These are phyloP conservation scores for Russula olivacea DNA, from an alignment of 768 basidiomycete genomes.

Conservation along the genomic window DNA sequence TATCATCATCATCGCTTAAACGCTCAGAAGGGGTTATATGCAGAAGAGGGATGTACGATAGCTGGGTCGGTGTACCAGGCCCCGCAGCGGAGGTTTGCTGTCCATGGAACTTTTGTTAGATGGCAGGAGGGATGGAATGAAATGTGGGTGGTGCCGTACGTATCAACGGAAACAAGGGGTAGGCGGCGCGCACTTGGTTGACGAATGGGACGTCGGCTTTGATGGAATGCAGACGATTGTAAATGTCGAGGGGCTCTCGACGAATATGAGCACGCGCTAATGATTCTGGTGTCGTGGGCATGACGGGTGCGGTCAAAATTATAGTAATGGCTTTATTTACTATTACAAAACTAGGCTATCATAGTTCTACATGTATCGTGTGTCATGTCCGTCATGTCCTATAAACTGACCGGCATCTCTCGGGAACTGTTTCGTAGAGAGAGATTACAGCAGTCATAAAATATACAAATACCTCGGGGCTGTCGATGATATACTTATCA, in stretches of 20 bases:
- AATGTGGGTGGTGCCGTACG: conserved; percentile 38
- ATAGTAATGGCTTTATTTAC: background rate
- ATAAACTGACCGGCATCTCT: background rate
- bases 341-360: background rate
- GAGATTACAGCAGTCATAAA: background rate
- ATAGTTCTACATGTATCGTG: background rate
- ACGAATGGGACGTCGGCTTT: conserved; percentile 73
- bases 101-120: background rate
- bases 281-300: conserved; percentile 9
- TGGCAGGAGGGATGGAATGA: background rate
- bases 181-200: conserved; percentile 42
- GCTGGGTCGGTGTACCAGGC: conserved; percentile 85
- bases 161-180: conserved; percentile 47
- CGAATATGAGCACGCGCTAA: conserved; percentile 47
- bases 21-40: conserved; percentile 7
- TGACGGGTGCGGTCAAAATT: background rate
- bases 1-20: conserved; percentile 24
- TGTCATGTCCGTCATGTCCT: background rate
- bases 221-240: conserved; percentile 85
- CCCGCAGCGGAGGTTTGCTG: conserved; percentile 91
- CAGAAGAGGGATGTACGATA: conserved; percentile 40
- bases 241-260: conserved; percentile 69
- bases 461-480: background rate
- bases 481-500: background rate
- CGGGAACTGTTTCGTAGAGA: background rate